These are phyloP conservation scores for Boletellus deceptivus DNA, from an alignment of 1,284 basidiomycete genomes.

Conservation along the genomic window DNA sequence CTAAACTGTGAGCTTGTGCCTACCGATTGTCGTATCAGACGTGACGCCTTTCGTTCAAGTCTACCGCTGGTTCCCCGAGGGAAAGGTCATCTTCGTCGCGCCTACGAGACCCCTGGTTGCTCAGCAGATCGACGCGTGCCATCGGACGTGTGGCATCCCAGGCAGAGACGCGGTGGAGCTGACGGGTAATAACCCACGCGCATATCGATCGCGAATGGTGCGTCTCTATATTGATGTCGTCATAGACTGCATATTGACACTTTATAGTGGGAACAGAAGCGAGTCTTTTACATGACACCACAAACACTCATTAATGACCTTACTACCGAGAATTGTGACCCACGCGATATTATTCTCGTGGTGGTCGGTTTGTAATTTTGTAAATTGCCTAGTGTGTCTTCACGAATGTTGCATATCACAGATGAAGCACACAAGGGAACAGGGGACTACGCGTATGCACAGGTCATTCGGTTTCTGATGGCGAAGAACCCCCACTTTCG, in stretches of 20 bases:
- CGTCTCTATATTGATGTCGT: slow-evolving; percentile 26
- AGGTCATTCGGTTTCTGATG: slow-evolving; percentile 88
- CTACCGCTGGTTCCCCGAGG: slow-evolving; percentile 92
- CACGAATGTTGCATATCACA: slow-evolving; percentile 30
- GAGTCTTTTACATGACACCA: slow-evolving; percentile 98
- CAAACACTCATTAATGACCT: slow-evolving; percentile 95
- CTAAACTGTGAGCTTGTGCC: slow-evolving; percentile 67
- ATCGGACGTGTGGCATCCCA: slow-evolving; percentile 92
- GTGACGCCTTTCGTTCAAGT: slow-evolving; percentile 42
- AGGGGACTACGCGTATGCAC: slow-evolving; percentile 91
- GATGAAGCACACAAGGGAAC: slow-evolving; percentile 97
- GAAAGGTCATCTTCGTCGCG: slow-evolving; percentile 93
- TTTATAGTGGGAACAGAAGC: slow-evolving; percentile 75
- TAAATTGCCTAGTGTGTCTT: not conserved
- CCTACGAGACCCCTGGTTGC: slow-evolving; percentile 95
- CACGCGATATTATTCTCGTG: slow-evolving; percentile 75
- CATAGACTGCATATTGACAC: not conserved
- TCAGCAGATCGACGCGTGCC: slow-evolving; percentile 94
- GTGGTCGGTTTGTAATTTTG: slow-evolving; percentile 63
- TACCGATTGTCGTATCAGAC: slow-evolving; percentile 1
- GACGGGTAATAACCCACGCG: slow-evolving; percentile 68
- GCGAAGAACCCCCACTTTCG: slow-evolving; percentile 93
- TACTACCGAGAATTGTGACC: slow-evolving; percentile 69
- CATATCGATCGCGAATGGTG: slow-evolving; percentile 60
- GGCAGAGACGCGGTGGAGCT: slow-evolving; percentile 84